Percentiles rank a stretch among this genome's conserved stretches.
These are phyloP conservation scores for Limnanthes douglasii DNA, from an alignment of 345 rosid genomes.

Conservation along the genomic window DNA sequence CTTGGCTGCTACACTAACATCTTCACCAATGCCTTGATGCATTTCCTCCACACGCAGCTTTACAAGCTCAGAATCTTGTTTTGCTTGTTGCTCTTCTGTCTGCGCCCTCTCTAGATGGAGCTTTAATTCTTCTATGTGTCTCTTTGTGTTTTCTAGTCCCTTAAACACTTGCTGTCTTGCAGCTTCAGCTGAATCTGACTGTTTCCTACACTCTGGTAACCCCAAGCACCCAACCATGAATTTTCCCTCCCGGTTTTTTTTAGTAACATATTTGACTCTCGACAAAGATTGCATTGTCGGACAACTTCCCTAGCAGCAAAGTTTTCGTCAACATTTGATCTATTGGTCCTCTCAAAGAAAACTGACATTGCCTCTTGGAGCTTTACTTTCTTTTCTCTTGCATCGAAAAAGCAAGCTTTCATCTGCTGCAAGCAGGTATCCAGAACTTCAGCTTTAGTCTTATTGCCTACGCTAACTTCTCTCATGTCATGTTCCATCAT, in stretches of 20 bases:
- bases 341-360: slow-evolving; percentile 86
- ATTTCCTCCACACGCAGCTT: slow-evolving; percentile 81
- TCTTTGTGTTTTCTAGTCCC: slow-evolving; percentile 67
- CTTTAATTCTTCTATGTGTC: slow-evolving; percentile 67
- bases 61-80: slow-evolving; percentile 83
- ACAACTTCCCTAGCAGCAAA: slow-evolving; percentile 49
- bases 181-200: slow-evolving; percentile 46
- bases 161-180: slow-evolving; percentile 39
- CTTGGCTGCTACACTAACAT: slow-evolving; percentile 85
- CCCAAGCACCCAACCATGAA: slow-evolving; percentile 93
- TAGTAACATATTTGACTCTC: slow-evolving; percentile 79
- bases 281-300: slow-evolving; percentile 62
- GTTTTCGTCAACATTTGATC: slow-evolving; percentile 41
- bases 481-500: slow-evolving; percentile 91
- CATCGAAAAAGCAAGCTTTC: slow-evolving; percentile 95
- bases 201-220: slow-evolving; percentile 56
- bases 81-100: slow-evolving; percentile 86
- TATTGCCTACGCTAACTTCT: slow-evolving; percentile 78
- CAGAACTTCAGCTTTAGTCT: slow-evolving; percentile 74
- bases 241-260: slow-evolving; percentile 80
- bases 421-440: slow-evolving; percentile 83
- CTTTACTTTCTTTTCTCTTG: slow-evolving; percentile 58
- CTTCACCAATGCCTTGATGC: slow-evolving; percentile 86
- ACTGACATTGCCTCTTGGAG: slow-evolving; percentile 79
- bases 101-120: slow-evolving; percentile 76